phyloP scores from a whole-genome alignment of 306 rosid species.

The Abrus precatorius region DNA sequence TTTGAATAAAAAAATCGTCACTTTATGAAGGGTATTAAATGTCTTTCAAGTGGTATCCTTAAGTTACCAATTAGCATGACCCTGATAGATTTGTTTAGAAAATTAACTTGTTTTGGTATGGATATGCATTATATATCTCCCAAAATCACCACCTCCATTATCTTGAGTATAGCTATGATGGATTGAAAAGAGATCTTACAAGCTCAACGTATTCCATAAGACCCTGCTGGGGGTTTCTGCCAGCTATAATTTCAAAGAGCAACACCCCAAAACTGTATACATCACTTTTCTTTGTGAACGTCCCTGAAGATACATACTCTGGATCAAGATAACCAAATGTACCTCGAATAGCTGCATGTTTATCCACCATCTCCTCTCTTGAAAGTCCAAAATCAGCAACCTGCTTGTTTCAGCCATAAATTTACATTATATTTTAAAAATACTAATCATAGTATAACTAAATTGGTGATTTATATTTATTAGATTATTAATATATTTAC shows the following conservation, averaged over 20 bases:
- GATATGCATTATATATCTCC: slow-evolving; percentile 7
- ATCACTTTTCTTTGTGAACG: slow-evolving; percentile 87
- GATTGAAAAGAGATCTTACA: slow-evolving; percentile 59
- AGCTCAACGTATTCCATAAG: slow-evolving; percentile 87
- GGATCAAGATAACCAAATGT: slow-evolving; percentile 92
- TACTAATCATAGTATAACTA: too few species aligned
- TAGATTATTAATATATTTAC: too few species aligned
- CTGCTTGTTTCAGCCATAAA: slow-evolving; percentile 51
- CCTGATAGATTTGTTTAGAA: not conserved
- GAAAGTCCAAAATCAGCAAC: slow-evolving; percentile 93
- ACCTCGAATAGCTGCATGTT: slow-evolving; percentile 74
- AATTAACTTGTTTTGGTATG: not conserved
- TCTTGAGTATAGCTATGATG: not conserved
- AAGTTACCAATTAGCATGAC: not conserved
- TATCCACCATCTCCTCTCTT: slow-evolving; percentile 84
- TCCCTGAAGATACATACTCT: slow-evolving; percentile 74
- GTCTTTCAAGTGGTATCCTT: not conserved
- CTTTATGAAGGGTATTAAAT: not conserved
- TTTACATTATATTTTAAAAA: too few species aligned
- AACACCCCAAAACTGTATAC: slow-evolving; percentile 88
- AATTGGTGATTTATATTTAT: too few species aligned
- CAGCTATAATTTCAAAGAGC: slow-evolving; percentile 85
- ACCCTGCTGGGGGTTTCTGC: slow-evolving; percentile 89
- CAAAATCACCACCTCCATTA: not conserved
- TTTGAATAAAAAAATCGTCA: too few species aligned